Base-by-base conservation (phyloP, 2,329 filamentous ascomycete species). In the Epichloe brachyelytri region DNA sequence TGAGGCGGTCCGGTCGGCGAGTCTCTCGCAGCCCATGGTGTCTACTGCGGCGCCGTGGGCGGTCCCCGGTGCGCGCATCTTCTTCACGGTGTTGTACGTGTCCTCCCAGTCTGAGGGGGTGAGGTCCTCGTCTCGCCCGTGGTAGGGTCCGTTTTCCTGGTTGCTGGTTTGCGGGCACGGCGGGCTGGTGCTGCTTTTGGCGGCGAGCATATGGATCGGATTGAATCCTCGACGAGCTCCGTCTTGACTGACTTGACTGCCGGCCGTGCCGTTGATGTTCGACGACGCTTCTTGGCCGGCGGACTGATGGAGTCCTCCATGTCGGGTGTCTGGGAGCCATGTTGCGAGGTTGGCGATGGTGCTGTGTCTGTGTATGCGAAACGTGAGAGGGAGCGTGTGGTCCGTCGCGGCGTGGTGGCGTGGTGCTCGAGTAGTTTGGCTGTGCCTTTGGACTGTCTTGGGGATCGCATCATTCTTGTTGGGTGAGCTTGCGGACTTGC, bases 1-100 rank as follows among this genome's bases (percentile, higher is more conserved):
- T 52, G 69, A 73, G 11, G 76, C 74, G 1, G 59, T 66, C 15
- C 69, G 64, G 46, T 75, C 70, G 3, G 86, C 86, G 10, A 93
- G 74, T 7, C 79, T 78, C 67, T 89, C 89, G 68, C 93, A 98
- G 11, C 93, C 93, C 90, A 97, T 96, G 0, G 91, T 97, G 66
- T 98, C 93, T 11, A 98, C 93, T 0, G 91, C 86, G 1, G 93
- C 93, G 77, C 85, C 68, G 71, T 78, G 63, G 63, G 85, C 69
- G 69, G 68, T 74, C 76, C 0, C 76, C 0, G 69, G 64, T 4
- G 68, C 65, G 2, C 81, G 83, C 89, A 97, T 96, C 61, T 79
- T 77, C 60, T 84, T 83, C 43, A 94, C 85, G 0, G 80, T 70
- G 36, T 76, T 69, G 68, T 96, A 98, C 52, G 95, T 81, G 51